Conservation (phyloP, 1,139 yeast genomes). For the Starmera stellimalicola region DNA sequence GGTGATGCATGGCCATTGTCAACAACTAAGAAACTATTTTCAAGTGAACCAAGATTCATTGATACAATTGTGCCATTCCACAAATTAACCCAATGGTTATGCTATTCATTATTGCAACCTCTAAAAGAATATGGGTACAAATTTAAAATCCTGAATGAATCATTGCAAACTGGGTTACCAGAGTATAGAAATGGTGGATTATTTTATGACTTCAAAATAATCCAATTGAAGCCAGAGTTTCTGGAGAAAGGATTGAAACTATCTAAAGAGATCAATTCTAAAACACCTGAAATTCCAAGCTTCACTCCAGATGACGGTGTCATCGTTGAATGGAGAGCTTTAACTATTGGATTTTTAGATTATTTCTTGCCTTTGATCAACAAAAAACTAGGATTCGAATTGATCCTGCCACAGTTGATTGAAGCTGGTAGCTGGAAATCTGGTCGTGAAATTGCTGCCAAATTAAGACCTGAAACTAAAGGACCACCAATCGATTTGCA, state of each 20-base stretch:
- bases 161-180: slow-evolving; percentile 48
- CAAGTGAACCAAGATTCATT: slow-evolving; percentile 14
- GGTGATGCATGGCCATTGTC: slow-evolving; percentile 52
- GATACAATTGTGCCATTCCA: slow-evolving; percentile 45
- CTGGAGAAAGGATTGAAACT: slow-evolving; percentile 25
- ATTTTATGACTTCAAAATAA: slow-evolving; percentile 41
- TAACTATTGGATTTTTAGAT: slow-evolving; percentile 46
- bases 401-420: slow-evolving; percentile 43
- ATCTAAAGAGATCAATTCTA: slow-evolving; percentile 20
- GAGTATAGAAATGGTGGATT: slow-evolving; percentile 59
- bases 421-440: slow-evolving; percentile 63
- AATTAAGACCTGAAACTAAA: slow-evolving; percentile 33
- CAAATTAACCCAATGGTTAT: slow-evolving; percentile 53
- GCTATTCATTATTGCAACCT: slow-evolving; percentile 47
- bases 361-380: slow-evolving; percentile 38
- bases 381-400: slow-evolving; percentile 26
- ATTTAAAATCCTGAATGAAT: slow-evolving; percentile 30
- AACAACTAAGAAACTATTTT: slow-evolving; percentile 22
- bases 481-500: slow-evolving; percentile 52
- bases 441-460: slow-evolving; percentile 45
- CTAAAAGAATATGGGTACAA: slow-evolving; percentile 33
- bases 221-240: slow-evolving; percentile 32
- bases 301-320: slow-evolving; percentile 44
- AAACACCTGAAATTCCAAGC: slow-evolving; percentile 30
- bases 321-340: slow-evolving; percentile 58